A percentile compares a stretch with the other conserved stretches of the same genome.
Conservation (phyloP, 2,329 filamentous ascomycete genomes). For the Colletotrichum lentis region DNA sequence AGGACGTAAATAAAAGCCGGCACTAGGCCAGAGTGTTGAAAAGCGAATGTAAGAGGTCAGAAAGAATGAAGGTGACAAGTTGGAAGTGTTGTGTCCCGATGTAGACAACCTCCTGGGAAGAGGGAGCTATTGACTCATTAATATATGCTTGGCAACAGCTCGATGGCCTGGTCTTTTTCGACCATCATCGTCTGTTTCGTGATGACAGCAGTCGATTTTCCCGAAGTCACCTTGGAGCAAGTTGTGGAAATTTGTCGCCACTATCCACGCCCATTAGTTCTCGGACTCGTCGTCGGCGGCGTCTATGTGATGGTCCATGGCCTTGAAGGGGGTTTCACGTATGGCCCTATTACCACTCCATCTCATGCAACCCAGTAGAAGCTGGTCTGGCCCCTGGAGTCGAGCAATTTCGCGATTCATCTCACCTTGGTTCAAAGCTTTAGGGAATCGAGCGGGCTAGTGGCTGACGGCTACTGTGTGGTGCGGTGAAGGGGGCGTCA, state of each 20-base stretch:
- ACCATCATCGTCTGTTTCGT: neutral
- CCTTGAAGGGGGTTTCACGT: neutral
- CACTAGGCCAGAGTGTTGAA: conserved; percentile 4
- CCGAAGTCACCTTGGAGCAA: neutral
- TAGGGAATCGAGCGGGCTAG: conserved; percentile 3
- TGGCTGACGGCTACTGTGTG: conserved; percentile 14
- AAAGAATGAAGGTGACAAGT: neutral
- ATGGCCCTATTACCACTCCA: neutral
- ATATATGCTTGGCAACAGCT: conserved; percentile 14
- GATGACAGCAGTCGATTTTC: neutral
- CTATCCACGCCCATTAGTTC: neutral
- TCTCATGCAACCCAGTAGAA: neutral
- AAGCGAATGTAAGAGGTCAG: conserved; percentile 12
- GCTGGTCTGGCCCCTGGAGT: conserved; percentile 9
- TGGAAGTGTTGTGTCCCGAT: conserved; percentile 10
- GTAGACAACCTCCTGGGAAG: neutral
- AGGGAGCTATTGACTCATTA: conserved; percentile 11
- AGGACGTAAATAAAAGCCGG: neutral
- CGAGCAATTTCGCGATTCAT: neutral
- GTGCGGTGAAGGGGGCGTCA: conserved; percentile 13
- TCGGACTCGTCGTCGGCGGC: neutral
- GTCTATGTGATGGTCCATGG: neutral
- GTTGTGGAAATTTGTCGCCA: conserved; percentile 23
- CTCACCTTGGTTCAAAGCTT: conserved; percentile 1
- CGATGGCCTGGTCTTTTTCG: neutral